phyloP scores from a whole-genome alignment of 345 rosid genomes.

The Garcia nutans region DNA sequence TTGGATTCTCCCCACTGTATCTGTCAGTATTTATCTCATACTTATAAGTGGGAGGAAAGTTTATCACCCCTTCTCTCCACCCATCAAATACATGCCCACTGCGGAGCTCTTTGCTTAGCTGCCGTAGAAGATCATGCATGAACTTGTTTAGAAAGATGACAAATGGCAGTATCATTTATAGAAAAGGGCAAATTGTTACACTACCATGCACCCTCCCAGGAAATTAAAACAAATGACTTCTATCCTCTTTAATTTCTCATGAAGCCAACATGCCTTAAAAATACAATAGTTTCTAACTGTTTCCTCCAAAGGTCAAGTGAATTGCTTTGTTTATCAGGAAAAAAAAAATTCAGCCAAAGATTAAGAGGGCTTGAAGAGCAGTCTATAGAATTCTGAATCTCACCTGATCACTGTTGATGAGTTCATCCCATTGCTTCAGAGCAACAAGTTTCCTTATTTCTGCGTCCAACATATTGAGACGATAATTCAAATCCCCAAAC shows the following conservation, averaged over 20 bases:
- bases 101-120: constrained; percentile 73
- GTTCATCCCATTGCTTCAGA: constrained; percentile 73
- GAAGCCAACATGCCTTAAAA: neutral
- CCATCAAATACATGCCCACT: constrained; percentile 82
- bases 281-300: no score
- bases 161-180: neutral
- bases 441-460: constrained; percentile 79
- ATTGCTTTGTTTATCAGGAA: neutral
- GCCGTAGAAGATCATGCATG: constrained; percentile 19
- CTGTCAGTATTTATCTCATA: constrained; percentile 80
- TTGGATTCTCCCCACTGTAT: constrained; percentile 77
- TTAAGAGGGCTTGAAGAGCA: neutral
- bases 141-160: neutral
- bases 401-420: constrained; percentile 78
- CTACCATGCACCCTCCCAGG: neutral
- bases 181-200: neutral
- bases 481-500: constrained; percentile 98
- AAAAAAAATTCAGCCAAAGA: neutral
- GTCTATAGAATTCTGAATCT: constrained; percentile 2
- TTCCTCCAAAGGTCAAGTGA: neutral
- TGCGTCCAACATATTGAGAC: constrained; percentile 70
- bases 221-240: no score
- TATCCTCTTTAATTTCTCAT: neutral
- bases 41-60: constrained; percentile 93
- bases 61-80: constrained; percentile 85